Evolutionary conservation across 768 basidiomycete genomes (phyloP), one percentile per base, ranked within the genome.

Genomic region (Lactarius psammicola): DNA sequence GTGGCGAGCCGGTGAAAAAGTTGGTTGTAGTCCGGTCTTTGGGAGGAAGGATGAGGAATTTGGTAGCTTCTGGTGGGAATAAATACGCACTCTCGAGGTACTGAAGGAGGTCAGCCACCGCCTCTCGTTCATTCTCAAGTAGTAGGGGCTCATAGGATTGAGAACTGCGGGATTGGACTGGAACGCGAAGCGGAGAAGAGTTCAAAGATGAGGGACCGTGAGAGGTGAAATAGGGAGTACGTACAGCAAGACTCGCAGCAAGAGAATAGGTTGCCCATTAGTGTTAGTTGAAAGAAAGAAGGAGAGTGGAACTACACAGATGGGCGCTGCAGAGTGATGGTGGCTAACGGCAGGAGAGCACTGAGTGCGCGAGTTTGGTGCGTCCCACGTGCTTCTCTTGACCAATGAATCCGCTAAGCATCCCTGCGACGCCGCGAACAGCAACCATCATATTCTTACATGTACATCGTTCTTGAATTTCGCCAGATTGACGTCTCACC

Each of bases 11-110:
- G 59, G 85, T 83, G 81, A 98, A 99, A 85, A 99, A 99, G 80
- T 99, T 98, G 78, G 97, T 98, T 9, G 94, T 95, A 3, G 92
- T 89, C 71, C 97, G 93, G 84, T 99, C 96, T 96, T 75, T n/a
- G 31, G 51, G 61, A 46, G 51, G 61, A 46, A 53, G 65, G 40
- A 34, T n/a, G 33, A 58, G 26, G 38, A 31, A 10, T 30, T 42
- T 40, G 38, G 34, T 40, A 33, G 40, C n/a, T 38, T 49, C 9
- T 28, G 38, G 56, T 9, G 53, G 26, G 26, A 26, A 57, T 33
- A 33, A 49, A 58, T 60, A 78, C 91, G 70, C 76, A 98, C 96
- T 99, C 81, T 99, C 97, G 68, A 99, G 87, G 74, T 92, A 98
- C 75, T 98, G 95, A 15, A 99, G 84, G 59, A 99, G 81, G 78